Conservation (phyloP, 192 early-diverging fungal species). For the Linnemannia elongata region DNA sequence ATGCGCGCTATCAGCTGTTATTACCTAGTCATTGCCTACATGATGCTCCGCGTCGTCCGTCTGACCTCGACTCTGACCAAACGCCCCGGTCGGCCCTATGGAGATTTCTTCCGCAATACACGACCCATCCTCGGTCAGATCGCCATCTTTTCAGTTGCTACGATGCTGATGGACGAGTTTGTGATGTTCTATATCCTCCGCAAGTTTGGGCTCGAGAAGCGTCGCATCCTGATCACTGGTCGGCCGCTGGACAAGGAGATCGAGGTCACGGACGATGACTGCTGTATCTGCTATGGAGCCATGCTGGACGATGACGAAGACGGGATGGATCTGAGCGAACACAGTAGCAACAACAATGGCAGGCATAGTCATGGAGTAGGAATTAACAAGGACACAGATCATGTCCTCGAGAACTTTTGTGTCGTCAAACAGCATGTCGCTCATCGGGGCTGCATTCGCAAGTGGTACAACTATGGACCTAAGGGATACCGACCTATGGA, state of each 20-base stretch:
- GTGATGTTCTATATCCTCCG: slow-evolving; percentile 58
- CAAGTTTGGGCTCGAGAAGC: slow-evolving; percentile 55
- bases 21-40: slow-evolving; percentile 50
- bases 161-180: slow-evolving; percentile 52
- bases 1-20: slow-evolving; percentile 56
- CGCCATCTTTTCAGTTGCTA: slow-evolving; percentile 40
- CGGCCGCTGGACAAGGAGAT: slow-evolving; percentile 41
- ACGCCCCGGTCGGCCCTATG: slow-evolving; percentile 50
- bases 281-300: slow-evolving; percentile 56
- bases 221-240: slow-evolving; percentile 42
- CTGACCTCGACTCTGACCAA: slow-evolving; percentile 45
- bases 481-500: slow-evolving; percentile 55
- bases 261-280: slow-evolving; percentile 40
- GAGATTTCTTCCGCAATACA: slow-evolving; percentile 50
- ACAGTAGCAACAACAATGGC: neutral
- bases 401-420: slow-evolving; percentile 56
- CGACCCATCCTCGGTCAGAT: slow-evolving; percentile 50
- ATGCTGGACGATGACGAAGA: slow-evolving; percentile 54
- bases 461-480: slow-evolving; percentile 58
- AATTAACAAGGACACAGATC: slow-evolving; percentile 36
- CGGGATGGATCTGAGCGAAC: slow-evolving; percentile 16
- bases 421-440: slow-evolving; percentile 51
- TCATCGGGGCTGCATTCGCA: slow-evolving; percentile 50
- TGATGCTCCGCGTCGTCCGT: slow-evolving; percentile 51
- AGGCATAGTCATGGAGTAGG: neutral